Base-by-base conservation (phyloP, 768 basidiomycete genomes). In the Phaeotremella skinneri region DNA sequence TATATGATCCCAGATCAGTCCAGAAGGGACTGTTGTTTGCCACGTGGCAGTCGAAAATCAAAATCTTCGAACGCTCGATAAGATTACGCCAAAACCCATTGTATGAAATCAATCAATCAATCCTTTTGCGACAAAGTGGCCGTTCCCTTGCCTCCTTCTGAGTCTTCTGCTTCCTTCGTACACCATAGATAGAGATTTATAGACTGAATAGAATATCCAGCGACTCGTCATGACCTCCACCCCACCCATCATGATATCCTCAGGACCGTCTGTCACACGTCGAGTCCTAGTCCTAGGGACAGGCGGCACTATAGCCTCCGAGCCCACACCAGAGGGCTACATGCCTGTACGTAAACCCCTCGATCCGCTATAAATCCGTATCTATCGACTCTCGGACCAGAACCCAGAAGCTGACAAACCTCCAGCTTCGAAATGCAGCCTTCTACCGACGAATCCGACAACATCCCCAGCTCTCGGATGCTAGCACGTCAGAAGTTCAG, bases 251-350 rank as follows among this genome's bases (percentile, higher is more conserved):
- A 39, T 39, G 37, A 9, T n/a, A 39, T 39, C 37, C n/a, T 39
- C 37, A 39, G n/a, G 43, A n/a, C n/a, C n/a, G n/a, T n/a, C n/a
- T n/a, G n/a, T 43, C 20, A 37, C 25, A 4, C 47, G 63, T 4
- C 49, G 41, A 26, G 57, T 69, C 2, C 57, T 69, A 11, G 52
- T 69, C 9, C 67, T 73, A 23, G 71, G 71, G 14, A 73, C 71
- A 42, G 71, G 71, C n/a, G 71, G 71, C 1, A 73, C 71, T 2
- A 73, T 73, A 13, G 71, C 71, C n/a, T 63, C 61, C 30, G 71
- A 73, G 49, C 68, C 66, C 14, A 70, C 71, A 0, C 47, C 49
- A 3, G 54, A 61, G 25, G 71, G 71, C 11, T 63, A 62, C 5
- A 59, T 69, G 17, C 71, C 71, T 14, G 67, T 72, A 47, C 42